Evolutionary conservation across 352 stramenopile species (phyloP).

Genomic region (Phytophthora rubi): DNA sequence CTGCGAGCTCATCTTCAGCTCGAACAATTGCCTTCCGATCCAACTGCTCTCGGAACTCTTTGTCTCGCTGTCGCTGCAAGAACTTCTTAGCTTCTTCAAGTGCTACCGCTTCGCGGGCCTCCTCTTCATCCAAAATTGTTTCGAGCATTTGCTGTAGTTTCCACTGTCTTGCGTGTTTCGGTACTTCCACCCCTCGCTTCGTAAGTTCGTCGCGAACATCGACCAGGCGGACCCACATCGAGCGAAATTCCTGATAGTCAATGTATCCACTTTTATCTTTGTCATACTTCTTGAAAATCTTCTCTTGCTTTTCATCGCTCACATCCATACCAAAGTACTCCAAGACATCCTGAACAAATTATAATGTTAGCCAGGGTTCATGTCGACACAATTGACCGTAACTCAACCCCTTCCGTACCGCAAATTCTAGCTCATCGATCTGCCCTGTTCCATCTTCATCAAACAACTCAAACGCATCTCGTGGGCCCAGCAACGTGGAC

Average conservation of each 20-base stretch:
- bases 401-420: slow-evolving; percentile 38
- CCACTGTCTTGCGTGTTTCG: slow-evolving; percentile 82
- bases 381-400: neutral
- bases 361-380: neutral
- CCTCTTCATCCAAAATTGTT: slow-evolving; percentile 91
- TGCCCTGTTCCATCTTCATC: slow-evolving; percentile 89
- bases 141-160: slow-evolving; percentile 90
- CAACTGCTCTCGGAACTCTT: slow-evolving; percentile 56
- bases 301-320: slow-evolving; percentile 91
- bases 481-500: slow-evolving; percentile 78
- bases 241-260: slow-evolving; percentile 94
- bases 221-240: slow-evolving; percentile 88
- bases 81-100: slow-evolving; percentile 83
- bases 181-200: slow-evolving; percentile 88
- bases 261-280: slow-evolving; percentile 92
- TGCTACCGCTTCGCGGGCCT: slow-evolving; percentile 79
- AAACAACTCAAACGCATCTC: slow-evolving; percentile 93
- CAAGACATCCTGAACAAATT: slow-evolving; percentile 75
- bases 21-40: slow-evolving; percentile 63
- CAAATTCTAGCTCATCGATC: slow-evolving; percentile 95
- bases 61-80: slow-evolving; percentile 74
- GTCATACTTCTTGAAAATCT: slow-evolving; percentile 94
- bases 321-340: slow-evolving; percentile 93
- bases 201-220: slow-evolving; percentile 86
- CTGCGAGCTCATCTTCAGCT: slow-evolving; percentile 82